phyloP scores from a whole-genome alignment of 495 filamentous ascomycete species.

The Xylaria cubensis region DNA sequence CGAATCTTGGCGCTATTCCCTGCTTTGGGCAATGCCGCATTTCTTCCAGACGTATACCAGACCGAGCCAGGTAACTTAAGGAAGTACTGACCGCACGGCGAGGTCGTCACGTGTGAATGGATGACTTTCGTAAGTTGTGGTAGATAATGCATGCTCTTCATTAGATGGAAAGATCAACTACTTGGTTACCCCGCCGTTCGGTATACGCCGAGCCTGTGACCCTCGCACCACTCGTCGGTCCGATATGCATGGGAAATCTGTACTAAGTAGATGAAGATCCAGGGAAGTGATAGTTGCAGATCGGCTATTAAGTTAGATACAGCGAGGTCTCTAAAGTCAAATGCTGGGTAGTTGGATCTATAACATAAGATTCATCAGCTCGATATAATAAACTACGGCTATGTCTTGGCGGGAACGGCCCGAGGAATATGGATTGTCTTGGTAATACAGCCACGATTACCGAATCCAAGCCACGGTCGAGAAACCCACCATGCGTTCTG shows the following conservation, averaged over 20 bases:
- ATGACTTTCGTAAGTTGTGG: neutral
- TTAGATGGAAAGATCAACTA: neutral
- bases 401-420: neutral
- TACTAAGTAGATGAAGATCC: neutral
- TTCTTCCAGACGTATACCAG: neutral
- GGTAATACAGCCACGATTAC: neutral
- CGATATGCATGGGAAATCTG: neutral
- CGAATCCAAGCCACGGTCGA: neutral
- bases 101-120: slow-evolving; percentile 6
- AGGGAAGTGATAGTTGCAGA: neutral
- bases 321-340: neutral
- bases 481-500: neutral
- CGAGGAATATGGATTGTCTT: neutral
- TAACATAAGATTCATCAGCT: neutral
- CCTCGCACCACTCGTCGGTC: neutral
- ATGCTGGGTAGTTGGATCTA: neutral
- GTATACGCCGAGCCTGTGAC: neutral
- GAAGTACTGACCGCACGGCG: neutral
- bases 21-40: slow-evolving; percentile 1
- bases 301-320: too few species aligned
- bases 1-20: slow-evolving; percentile 19
- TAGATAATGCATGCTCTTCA: too few species aligned
- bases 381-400: neutral
- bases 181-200: neutral
- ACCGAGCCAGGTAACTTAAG: neutral